Evolutionary conservation across 306 rosid genomes (phyloP).

Genomic region (Aeschynomene evenia): DNA sequence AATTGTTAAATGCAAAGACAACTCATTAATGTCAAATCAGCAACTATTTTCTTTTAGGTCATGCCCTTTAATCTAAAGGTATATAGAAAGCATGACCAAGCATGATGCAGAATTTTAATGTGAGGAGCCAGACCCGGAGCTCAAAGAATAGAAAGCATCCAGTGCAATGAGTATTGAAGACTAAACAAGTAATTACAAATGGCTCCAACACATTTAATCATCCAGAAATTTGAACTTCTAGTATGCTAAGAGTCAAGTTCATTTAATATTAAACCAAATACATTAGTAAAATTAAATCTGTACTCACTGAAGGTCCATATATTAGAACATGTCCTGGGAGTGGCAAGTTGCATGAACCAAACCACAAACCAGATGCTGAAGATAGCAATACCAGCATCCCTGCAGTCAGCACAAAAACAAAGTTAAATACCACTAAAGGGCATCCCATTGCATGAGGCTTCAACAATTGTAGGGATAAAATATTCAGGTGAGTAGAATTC

Average conservation of each 20-base stretch:
- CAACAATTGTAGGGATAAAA: background rate
- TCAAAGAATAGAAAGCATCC: constrained; percentile 13
- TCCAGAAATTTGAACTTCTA: constrained; percentile 8
- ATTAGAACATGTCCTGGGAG: constrained; percentile 89
- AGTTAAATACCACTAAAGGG: constrained; percentile 26
- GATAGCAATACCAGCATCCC: constrained; percentile 77
- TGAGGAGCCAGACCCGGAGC: background rate
- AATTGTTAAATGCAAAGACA: constrained; percentile 17
- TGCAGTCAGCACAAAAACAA: constrained; percentile 42
- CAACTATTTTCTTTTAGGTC: background rate
- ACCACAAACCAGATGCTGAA: constrained; percentile 71
- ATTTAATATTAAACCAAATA: constrained; percentile 3
- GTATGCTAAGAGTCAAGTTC: constrained; percentile 11
- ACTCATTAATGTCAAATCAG: background rate
- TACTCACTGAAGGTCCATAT: constrained; percentile 92
- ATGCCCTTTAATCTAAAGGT: constrained; percentile 22
- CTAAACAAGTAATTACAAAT: background rate
- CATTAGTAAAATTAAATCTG: constrained; percentile 11
- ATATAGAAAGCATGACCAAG: constrained; percentile 16
- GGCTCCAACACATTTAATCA: constrained; percentile 6
- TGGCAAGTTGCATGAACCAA: constrained; percentile 67
- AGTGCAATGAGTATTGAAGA: constrained; percentile 8
- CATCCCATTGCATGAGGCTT: background rate
- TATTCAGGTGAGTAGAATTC: background rate
- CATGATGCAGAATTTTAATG: constrained; percentile 1